These are phyloP conservation scores for Fusarium sambucinum DNA, from an alignment of 2,329 filamentous ascomycete genomes.

Conservation along the genomic window DNA sequence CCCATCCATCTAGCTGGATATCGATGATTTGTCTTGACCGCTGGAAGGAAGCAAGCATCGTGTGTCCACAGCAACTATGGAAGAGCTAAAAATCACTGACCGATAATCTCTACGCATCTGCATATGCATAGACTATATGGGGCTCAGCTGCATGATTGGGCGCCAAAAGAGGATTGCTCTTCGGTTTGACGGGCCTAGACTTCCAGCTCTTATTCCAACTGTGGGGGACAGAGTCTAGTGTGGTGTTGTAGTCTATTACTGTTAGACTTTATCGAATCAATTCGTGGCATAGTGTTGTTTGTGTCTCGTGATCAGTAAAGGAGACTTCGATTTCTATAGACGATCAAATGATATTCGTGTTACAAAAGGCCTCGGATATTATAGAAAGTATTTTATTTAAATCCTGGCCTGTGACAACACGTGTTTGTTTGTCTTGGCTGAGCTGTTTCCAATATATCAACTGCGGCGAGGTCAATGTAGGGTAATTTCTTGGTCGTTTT, in stretches of 20 bases:
- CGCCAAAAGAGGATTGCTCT: constrained; percentile 13
- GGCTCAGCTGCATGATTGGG: constrained; percentile 25
- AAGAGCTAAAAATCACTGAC: constrained; percentile 6
- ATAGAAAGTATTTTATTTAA: background rate
- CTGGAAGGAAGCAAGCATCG: constrained; percentile 38
- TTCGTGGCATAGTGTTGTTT: constrained; percentile 5
- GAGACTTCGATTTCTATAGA: background rate
- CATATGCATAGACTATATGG: constrained; percentile 11
- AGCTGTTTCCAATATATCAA: constrained; percentile 7
- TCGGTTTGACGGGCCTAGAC: constrained; percentile 30
- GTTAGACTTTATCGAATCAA: background rate
- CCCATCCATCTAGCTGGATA: constrained; percentile 1
- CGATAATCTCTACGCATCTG: constrained; percentile 13
- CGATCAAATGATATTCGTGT: background rate
- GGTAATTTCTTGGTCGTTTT: constrained; percentile 3
- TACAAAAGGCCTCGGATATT: constrained; percentile 35
- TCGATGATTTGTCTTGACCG: constrained; percentile 39
- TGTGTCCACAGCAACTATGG: constrained; percentile 18
- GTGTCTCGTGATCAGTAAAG: background rate
- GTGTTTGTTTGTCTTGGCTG: constrained; percentile 22
- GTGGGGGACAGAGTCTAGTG: constrained; percentile 23
- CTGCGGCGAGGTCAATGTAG: constrained; percentile 11
- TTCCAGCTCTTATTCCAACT: constrained; percentile 20
- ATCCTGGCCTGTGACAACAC: constrained; percentile 29
- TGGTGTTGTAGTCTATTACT: background rate